Evolutionary conservation across 257 asterid species (phyloP).

Genomic region (Rehmannia glutinosa): DNA sequence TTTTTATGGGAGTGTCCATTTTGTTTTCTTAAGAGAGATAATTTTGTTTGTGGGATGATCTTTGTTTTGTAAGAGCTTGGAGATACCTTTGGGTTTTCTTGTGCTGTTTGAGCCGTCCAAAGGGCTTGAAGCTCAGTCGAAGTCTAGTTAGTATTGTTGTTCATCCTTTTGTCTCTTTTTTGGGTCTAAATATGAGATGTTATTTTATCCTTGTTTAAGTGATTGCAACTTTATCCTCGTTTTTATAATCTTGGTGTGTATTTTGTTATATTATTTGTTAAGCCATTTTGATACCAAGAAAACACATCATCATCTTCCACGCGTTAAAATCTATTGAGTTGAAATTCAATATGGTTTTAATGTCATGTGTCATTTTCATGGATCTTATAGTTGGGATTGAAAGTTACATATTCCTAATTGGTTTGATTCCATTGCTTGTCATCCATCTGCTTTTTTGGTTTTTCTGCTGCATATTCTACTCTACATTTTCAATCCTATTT

Average conservation of each 20-base stretch:
- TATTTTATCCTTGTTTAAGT: no score
- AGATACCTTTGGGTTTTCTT: slow-evolving; percentile 54
- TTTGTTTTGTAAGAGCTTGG: background rate
- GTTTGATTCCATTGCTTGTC: slow-evolving; percentile 21
- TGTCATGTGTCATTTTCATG: background rate
- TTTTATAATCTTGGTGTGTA: no score
- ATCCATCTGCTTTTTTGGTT: slow-evolving; percentile 6
- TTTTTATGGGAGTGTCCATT: slow-evolving; percentile 11
- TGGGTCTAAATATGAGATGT: background rate
- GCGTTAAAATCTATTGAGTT: background rate
- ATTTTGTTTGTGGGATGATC: slow-evolving; percentile 2
- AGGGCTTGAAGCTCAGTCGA: slow-evolving; percentile 13
- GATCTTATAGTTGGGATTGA: slow-evolving; percentile 33
- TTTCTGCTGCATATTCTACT: background rate
- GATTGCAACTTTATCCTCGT: no score
- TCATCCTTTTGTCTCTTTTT: background rate
- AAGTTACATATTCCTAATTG: slow-evolving; percentile 33
- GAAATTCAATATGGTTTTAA: background rate
- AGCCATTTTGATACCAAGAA: background rate
- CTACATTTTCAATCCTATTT: background rate
- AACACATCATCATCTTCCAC: slow-evolving; percentile 6
- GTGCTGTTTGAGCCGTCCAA: slow-evolving; percentile 80
- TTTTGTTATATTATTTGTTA: background rate
- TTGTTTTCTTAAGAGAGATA: slow-evolving; percentile 19
- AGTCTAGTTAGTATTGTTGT: background rate